Evolutionary conservation across 192 early-diverging fungal genomes (phyloP).

Genomic region (Coemansia sp.): DNA sequence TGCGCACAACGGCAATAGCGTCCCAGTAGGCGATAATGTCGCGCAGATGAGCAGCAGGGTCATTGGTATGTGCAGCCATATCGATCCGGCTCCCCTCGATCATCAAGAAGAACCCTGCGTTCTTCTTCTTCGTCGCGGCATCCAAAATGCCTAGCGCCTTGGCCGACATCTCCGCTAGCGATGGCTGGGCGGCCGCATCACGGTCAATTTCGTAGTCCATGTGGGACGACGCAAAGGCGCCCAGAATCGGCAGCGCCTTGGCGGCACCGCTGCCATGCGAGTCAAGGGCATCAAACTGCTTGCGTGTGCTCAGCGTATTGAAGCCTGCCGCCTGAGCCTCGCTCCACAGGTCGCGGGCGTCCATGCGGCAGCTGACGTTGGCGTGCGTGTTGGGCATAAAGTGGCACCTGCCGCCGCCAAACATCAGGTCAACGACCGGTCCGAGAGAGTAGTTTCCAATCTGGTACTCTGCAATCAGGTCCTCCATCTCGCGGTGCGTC

Average conservation of each 20-base stretch:
- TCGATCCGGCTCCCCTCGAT: constrained; percentile 96
- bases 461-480: constrained; percentile 85
- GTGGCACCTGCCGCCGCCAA: constrained; percentile 89
- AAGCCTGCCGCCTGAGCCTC: constrained; percentile 65
- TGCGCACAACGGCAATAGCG: constrained; percentile 64
- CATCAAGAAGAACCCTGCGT: constrained; percentile 91
- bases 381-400: constrained; percentile 70
- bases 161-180: constrained; percentile 77
- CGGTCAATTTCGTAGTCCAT: constrained; percentile 94
- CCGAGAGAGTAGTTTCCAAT: constrained; percentile 88
- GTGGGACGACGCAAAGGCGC: constrained; percentile 79
- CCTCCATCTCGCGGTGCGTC: constrained; percentile 72
- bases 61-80: constrained; percentile 95
- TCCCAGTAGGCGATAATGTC: constrained; percentile 92
- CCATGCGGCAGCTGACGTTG: constrained; percentile 69
- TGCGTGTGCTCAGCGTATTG: constrained; percentile 55
- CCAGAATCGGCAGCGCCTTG: constrained; percentile 64
- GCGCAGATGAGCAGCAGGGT: constrained; percentile 86
- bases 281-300: constrained; percentile 64
- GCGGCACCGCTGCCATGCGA: background rate
- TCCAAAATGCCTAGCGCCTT: constrained; percentile 80
- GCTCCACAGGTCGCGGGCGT: constrained; percentile 66
- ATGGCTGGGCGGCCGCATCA: constrained; percentile 64
- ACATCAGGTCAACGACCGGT: constrained; percentile 78
- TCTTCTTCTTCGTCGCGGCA: constrained; percentile 47